phyloP scores from a whole-genome alignment of 345 rosid genomes.

The Gossypium raimondii region DNA sequence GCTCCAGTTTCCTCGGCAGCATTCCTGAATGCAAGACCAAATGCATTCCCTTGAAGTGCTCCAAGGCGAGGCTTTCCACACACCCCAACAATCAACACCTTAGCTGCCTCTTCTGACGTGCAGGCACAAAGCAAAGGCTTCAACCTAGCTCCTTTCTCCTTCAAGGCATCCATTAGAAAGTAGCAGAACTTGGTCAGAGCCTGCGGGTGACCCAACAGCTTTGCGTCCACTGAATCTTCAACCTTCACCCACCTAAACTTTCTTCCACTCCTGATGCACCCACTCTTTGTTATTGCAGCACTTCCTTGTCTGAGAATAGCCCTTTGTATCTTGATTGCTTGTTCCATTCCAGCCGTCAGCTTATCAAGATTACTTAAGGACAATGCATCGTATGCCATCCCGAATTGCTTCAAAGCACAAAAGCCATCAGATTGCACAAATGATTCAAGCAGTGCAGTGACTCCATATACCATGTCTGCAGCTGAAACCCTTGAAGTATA shows the following conservation, averaged over 20 bases:
- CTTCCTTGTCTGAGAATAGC: slow-evolving; percentile 96
- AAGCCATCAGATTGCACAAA: slow-evolving; percentile 65
- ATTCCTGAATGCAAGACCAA: slow-evolving; percentile 59
- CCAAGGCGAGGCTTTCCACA: slow-evolving; percentile 93
- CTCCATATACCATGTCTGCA: slow-evolving; percentile 95
- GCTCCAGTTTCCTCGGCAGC: slow-evolving; percentile 79
- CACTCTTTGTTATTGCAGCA: slow-evolving; percentile 73
- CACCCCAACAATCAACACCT: slow-evolving; percentile 85
- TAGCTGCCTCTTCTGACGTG: slow-evolving; percentile 51
- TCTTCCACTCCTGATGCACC: slow-evolving; percentile 81
- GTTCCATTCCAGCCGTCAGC: slow-evolving; percentile 80
- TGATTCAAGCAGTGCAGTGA: slow-evolving; percentile 94
- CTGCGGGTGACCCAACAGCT: slow-evolving; percentile 84
- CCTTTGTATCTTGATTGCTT: slow-evolving; percentile 85
- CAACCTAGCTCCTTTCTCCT: slow-evolving; percentile 87
- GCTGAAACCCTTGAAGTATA: slow-evolving; percentile 93
- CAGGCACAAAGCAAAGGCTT: slow-evolving; percentile 94
- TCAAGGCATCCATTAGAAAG: slow-evolving; percentile 94
- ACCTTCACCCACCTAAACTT: slow-evolving; percentile 97
- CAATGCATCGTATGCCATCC: slow-evolving; percentile 86
- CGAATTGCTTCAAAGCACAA: slow-evolving; percentile 87
- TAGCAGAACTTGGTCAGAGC: slow-evolving; percentile 93
- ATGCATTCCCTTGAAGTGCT: slow-evolving; percentile 85
- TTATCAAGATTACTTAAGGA: slow-evolving; percentile 72
- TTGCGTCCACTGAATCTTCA: slow-evolving; percentile 70